These are phyloP conservation scores for Emydomyces testavorans DNA, from an alignment of 2,329 filamentous ascomycete species.

Conservation along the genomic window DNA sequence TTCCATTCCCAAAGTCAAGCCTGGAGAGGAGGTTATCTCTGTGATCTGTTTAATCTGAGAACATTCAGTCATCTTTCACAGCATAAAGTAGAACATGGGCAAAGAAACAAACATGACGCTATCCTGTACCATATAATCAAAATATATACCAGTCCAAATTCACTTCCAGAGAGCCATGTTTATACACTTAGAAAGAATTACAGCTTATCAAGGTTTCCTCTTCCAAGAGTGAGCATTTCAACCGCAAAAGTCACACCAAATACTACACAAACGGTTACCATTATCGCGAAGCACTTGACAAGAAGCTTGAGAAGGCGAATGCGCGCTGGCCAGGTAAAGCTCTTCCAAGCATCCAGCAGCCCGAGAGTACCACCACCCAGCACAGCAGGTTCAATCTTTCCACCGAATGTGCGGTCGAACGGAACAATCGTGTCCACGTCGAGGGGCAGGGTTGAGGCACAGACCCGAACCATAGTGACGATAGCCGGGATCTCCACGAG, in stretches of 20 bases:
- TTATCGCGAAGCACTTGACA: slow-evolving; percentile 55
- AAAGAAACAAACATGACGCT: too few relatives aligned
- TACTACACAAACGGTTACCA: slow-evolving; percentile 38
- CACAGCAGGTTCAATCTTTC: slow-evolving; percentile 61
- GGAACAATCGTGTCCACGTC: slow-evolving; percentile 74
- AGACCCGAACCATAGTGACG: slow-evolving; percentile 68
- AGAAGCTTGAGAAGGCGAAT: slow-evolving; percentile 63
- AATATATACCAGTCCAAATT: too few relatives aligned
- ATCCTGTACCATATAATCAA: too few relatives aligned
- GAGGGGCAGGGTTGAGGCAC: slow-evolving; percentile 73
- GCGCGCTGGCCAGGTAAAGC: slow-evolving; percentile 61
- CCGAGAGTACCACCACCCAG: slow-evolving; percentile 62
- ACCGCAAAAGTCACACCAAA: slow-evolving; percentile 42
- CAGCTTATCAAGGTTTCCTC: slow-evolving; percentile 19
- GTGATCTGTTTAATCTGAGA: too few relatives aligned
- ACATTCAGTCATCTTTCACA: too few relatives aligned
- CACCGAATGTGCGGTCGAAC: slow-evolving; percentile 77
- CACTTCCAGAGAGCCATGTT: too few relatives aligned
- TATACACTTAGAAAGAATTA: background rate
- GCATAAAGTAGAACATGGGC: too few relatives aligned
- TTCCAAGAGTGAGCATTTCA: slow-evolving; percentile 43
- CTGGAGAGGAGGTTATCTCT: too few relatives aligned
- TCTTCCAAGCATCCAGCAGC: slow-evolving; percentile 65
- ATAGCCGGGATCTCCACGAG: slow-evolving; percentile 62
- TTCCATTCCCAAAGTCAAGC: too few relatives aligned